phyloP scores from a whole-genome alignment of 2,329 filamentous ascomycete species.

The Diaporthe sp. region DNA sequence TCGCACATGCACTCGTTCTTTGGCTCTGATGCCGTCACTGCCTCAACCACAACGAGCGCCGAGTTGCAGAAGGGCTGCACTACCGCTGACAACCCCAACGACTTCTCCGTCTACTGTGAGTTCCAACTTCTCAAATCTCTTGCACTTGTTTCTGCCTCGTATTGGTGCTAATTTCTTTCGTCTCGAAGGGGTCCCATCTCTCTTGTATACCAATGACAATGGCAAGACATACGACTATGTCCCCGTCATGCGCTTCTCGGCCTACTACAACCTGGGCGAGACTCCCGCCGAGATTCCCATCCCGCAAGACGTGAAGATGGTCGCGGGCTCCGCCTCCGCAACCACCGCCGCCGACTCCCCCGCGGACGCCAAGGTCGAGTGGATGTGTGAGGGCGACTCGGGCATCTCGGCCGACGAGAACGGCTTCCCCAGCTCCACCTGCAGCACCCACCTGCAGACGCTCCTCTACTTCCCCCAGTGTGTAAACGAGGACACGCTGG shows the following conservation, averaged over 20 bases:
- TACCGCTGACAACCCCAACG: constrained; percentile 48
- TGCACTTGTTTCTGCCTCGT: too few relatives aligned
- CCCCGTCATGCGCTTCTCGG: constrained; percentile 42
- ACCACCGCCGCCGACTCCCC: constrained; percentile 50
- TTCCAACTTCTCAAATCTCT: not conserved
- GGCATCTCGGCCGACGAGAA: constrained; percentile 70
- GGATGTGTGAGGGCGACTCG: constrained; percentile 44
- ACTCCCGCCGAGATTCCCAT: constrained; percentile 43
- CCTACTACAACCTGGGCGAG: constrained; percentile 45
- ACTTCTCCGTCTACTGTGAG: constrained; percentile 48
- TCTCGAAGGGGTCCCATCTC: constrained; percentile 38
- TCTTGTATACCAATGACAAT: constrained; percentile 41
- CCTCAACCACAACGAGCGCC: constrained; percentile 49
- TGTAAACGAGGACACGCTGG: constrained; percentile 50
- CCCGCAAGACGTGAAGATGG: constrained; percentile 45
- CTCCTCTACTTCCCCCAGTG: constrained; percentile 64
- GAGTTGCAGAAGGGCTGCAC: constrained; percentile 48
- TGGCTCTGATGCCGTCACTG: constrained; percentile 51
- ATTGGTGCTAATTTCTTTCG: not conserved
- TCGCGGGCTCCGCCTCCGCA: constrained; percentile 56
- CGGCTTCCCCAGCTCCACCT: constrained; percentile 77
- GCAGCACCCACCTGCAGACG: constrained; percentile 71
- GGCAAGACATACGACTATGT: constrained; percentile 41
- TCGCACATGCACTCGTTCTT: constrained; percentile 54
- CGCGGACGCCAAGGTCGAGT: constrained; percentile 44